Evolutionary conservation across 208 protist species (phyloP).

Genomic region (Vickermania spadyakhi): DNA sequence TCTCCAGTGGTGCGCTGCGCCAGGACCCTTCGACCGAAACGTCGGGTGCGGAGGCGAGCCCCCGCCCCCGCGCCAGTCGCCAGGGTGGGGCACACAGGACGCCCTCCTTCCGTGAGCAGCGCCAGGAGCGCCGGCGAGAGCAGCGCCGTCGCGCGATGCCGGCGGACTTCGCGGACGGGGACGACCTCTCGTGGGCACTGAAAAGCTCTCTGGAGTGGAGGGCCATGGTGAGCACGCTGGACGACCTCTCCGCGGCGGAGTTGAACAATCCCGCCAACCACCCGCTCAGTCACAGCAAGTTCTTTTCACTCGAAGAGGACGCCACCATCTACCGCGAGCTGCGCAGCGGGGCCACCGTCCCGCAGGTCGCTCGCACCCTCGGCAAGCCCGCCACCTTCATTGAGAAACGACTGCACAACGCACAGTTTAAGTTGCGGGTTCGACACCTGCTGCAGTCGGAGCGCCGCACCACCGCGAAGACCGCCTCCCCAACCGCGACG

Average conservation of each 20-base stretch:
- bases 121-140: slow-evolving; percentile 34
- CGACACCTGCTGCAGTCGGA: slow-evolving; percentile 66
- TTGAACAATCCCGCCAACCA: slow-evolving; percentile 79
- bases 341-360: slow-evolving; percentile 68
- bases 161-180: slow-evolving; percentile 77
- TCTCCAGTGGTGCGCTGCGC: slow-evolving; percentile 48
- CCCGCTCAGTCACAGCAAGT: slow-evolving; percentile 81
- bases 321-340: slow-evolving; percentile 76
- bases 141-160: slow-evolving; percentile 49
- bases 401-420: slow-evolving; percentile 73
- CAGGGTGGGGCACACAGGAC: background rate
- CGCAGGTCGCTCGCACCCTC: slow-evolving; percentile 69
- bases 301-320: slow-evolving; percentile 84
- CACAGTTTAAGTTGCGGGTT: slow-evolving; percentile 82
- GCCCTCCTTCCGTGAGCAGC: slow-evolving; percentile 3
- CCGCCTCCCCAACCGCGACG: background rate
- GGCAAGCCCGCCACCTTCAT: slow-evolving; percentile 80
- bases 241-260: slow-evolving; percentile 42
- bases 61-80: background rate
- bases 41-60: background rate
- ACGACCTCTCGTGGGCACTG: slow-evolving; percentile 68
- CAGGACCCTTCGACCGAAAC: slow-evolving; percentile 3
- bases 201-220: slow-evolving; percentile 73
- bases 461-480: slow-evolving; percentile 12
- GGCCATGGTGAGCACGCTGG: slow-evolving; percentile 36